Conservation (phyloP, 1,284 basidiomycete genomes). For the Wallemia ichthyophaga region DNA sequence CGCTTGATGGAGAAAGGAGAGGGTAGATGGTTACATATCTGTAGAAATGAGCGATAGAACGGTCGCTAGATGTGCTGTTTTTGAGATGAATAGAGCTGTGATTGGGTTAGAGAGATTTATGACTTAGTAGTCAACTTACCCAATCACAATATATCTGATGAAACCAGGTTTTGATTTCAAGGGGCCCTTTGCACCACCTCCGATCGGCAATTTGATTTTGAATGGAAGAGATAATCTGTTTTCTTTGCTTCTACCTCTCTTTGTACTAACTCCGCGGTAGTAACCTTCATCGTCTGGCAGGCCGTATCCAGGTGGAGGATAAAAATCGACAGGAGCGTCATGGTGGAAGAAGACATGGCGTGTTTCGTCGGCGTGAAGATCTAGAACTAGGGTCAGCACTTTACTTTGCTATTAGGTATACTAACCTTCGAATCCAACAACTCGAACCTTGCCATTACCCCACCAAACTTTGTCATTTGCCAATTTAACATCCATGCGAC, state of each 20-base stretch:
- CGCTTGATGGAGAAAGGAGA: constrained; percentile 31
- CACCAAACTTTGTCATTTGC: constrained; percentile 32
- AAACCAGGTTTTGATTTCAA: constrained; percentile 28
- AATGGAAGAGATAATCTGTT: constrained; percentile 38
- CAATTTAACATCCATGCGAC: constrained; percentile 38
- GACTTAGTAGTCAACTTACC: constrained; percentile 20
- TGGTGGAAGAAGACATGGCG: constrained; percentile 68
- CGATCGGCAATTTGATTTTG: constrained; percentile 36
- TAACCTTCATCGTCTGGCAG: constrained; percentile 40
- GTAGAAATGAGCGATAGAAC: constrained; percentile 76
- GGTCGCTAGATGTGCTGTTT: constrained; percentile 26
- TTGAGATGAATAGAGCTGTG: constrained; percentile 45
- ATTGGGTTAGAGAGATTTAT: constrained; percentile 2
- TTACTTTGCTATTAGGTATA: not conserved
- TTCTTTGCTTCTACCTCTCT: constrained; percentile 1
- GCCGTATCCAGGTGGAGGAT: constrained; percentile 24
- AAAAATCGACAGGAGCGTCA: constrained; percentile 28
- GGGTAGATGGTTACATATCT: constrained; percentile 58
- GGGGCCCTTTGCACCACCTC: constrained; percentile 39
- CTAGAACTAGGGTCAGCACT: constrained; percentile 7
- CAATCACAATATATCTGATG: constrained; percentile 60
- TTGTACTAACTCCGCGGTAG: constrained; percentile 12
- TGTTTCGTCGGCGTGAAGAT: constrained; percentile 26
- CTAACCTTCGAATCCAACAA: constrained; percentile 57
- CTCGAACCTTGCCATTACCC: constrained; percentile 46